A percentile compares a stretch with the other conserved stretches of the same genome.
Conservation (phyloP, 495 filamentous ascomycete genomes). For the Penicillium pulvis region DNA sequence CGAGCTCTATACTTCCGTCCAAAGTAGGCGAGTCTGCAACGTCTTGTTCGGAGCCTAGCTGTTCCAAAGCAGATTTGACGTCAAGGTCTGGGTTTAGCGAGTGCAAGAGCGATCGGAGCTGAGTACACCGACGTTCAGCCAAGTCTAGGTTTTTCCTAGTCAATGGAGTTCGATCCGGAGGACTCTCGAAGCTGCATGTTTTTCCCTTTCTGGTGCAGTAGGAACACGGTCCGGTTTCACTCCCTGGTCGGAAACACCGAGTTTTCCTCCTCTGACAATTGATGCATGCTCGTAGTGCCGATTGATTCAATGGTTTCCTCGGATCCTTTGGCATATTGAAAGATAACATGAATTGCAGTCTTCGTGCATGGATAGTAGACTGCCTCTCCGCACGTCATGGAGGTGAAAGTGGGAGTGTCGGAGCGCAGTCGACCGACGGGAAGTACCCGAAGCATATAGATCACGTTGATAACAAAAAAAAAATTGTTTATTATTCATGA, state of each 20-base stretch:
- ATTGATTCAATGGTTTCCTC: not conserved
- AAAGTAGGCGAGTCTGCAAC: slow-evolving; percentile 3
- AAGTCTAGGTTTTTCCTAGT: slow-evolving; percentile 30
- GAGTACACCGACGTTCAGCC: slow-evolving; percentile 19
- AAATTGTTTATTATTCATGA: no score
- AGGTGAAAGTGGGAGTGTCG: slow-evolving; percentile 3
- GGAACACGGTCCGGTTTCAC: slow-evolving; percentile 14
- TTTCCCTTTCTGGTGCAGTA: slow-evolving; percentile 26
- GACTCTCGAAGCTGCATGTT: slow-evolving; percentile 18
- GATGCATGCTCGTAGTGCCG: slow-evolving; percentile 2
- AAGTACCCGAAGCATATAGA: no score
- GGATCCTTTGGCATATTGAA: slow-evolving; percentile 9
- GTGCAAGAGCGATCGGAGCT: slow-evolving; percentile 12
- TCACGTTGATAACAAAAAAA: no score
- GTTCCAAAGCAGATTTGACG: slow-evolving; percentile 19
- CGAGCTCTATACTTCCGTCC: not conserved
- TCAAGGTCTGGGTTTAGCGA: slow-evolving; percentile 22
- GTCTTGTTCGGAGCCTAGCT: not conserved
- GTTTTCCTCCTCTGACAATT: slow-evolving; percentile 17
- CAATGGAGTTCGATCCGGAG: slow-evolving; percentile 25
- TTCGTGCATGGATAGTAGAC: not conserved
- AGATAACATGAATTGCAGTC: slow-evolving; percentile 1
- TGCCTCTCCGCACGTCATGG: not conserved
- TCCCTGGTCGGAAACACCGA: slow-evolving; percentile 8
- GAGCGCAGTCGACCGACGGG: slow-evolving; percentile 14